Conservation (phyloP, 2,329 filamentous ascomycete genomes). For the Ophiocordyceps camponoti-rufipedis region DNA sequence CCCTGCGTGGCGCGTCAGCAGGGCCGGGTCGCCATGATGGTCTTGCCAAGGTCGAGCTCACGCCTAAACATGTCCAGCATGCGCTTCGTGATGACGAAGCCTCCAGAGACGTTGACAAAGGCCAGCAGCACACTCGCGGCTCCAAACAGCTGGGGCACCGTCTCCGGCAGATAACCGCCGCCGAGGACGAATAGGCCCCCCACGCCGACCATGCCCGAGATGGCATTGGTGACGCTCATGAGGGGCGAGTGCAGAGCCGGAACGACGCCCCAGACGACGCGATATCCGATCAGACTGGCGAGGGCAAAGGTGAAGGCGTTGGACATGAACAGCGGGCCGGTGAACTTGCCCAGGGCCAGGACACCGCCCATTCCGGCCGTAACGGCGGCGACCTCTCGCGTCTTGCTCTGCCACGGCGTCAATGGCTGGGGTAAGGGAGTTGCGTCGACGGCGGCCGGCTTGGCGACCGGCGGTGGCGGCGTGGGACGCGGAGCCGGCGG, state of each 20-base stretch:
- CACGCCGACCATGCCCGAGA: conserved; percentile 80
- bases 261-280: conserved; percentile 72
- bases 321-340: conserved; percentile 69
- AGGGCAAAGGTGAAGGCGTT: conserved; percentile 76
- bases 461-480: conserved; percentile 31
- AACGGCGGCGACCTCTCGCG: conserved; percentile 55
- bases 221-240: conserved; percentile 89
- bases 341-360: conserved; percentile 62
- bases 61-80: conserved; percentile 89
- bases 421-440: conserved; percentile 38
- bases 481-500: conserved; percentile 56
- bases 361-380: conserved; percentile 63
- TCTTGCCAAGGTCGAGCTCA: conserved; percentile 10
- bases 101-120: conserved; percentile 76
- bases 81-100: conserved; percentile 80
- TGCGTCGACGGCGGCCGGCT: conserved; percentile 25
- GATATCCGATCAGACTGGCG: conserved; percentile 71
- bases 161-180: conserved; percentile 59
- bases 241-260: conserved; percentile 75
- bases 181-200: conserved; percentile 81
- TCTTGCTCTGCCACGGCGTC: conserved; percentile 67
- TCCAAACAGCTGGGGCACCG: conserved; percentile 61
- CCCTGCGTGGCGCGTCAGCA: conserved; percentile 18
- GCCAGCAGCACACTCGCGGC: conserved; percentile 66
- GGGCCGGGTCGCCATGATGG: background rate